Conservation (phyloP, 768 basidiomycete genomes). For the Mrakia blollopis region DNA sequence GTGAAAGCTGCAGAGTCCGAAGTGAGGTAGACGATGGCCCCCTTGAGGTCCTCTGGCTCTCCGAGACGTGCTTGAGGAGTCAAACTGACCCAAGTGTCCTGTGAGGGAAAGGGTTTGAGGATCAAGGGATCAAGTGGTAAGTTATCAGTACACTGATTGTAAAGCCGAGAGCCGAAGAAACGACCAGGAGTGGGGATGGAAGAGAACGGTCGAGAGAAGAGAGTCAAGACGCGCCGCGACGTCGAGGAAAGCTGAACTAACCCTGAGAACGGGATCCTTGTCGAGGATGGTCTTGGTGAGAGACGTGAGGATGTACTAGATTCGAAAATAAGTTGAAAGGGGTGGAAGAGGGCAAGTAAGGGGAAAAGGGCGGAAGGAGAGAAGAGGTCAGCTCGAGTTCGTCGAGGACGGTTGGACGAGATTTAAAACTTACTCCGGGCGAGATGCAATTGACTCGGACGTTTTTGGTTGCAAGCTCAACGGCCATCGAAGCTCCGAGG, state of each 20-base stretch:
- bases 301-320: slow-evolving; percentile 91
- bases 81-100: slow-evolving; percentile 46
- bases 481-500: slow-evolving; percentile 41
- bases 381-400: neutral
- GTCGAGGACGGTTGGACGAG: slow-evolving; percentile 49
- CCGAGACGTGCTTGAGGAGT: slow-evolving; percentile 10
- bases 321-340: slow-evolving; percentile 57
- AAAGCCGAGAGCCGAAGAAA: neutral
- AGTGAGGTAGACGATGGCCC: slow-evolving; percentile 79
- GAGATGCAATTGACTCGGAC: slow-evolving; percentile 68
- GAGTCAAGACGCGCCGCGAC: too few relatives aligned
- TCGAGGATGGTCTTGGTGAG: slow-evolving; percentile 77
- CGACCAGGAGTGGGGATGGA: too few relatives aligned
- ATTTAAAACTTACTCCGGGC: slow-evolving; percentile 39
- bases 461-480: slow-evolving; percentile 90
- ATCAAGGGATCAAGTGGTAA: too few relatives aligned
- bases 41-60: slow-evolving; percentile 67
- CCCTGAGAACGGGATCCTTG: slow-evolving; percentile 59
- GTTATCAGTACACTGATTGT: too few relatives aligned
- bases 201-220: neutral
- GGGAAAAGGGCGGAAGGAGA: too few relatives aligned
- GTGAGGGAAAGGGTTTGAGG: too few relatives aligned
- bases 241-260: neutral
- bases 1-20: slow-evolving; percentile 74
- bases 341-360: too few relatives aligned